Conservation (phyloP, 1,139 yeast species). For the Hanseniaspora uvarum region DNA sequence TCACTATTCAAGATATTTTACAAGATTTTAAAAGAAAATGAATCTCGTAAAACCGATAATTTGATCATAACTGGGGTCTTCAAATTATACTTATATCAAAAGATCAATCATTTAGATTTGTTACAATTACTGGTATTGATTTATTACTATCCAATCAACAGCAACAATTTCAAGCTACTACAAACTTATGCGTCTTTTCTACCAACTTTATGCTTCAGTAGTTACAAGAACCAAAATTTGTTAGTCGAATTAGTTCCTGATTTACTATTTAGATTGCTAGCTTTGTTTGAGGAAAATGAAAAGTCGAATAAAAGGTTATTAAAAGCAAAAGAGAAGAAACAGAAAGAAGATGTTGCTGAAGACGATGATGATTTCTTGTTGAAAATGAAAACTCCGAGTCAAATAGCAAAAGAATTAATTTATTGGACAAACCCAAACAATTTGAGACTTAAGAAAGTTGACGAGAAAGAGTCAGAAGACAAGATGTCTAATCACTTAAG, state of each 20-base stretch:
- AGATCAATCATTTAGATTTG: constrained; percentile 57
- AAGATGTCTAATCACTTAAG: constrained; percentile 43
- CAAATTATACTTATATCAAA: constrained; percentile 69
- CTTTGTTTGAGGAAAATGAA: constrained; percentile 27
- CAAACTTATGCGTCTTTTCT: constrained; percentile 82
- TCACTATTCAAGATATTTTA: constrained; percentile 58
- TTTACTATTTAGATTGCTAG: constrained; percentile 45
- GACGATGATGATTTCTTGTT: constrained; percentile 34
- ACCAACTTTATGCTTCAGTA: constrained; percentile 83
- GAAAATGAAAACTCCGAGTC: constrained; percentile 37
- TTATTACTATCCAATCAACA: constrained; percentile 62
- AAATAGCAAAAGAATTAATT: constrained; percentile 63
- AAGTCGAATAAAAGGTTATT: constrained; percentile 30
- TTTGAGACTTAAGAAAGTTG: constrained; percentile 26
- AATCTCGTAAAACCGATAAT: constrained; percentile 60
- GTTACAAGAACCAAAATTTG: constrained; percentile 58
- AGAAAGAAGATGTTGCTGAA: constrained; percentile 23
- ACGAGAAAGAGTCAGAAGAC: constrained; percentile 36
- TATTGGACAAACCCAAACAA: constrained; percentile 82
- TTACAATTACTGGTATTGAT: constrained; percentile 62
- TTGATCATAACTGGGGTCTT: constrained; percentile 80
- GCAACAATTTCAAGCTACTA: constrained; percentile 54
- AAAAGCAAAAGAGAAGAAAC: constrained; percentile 21
- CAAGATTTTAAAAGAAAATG: constrained; percentile 49
- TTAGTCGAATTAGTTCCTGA: constrained; percentile 59